phyloP scores from a whole-genome alignment of 495 filamentous ascomycete species.

The Daldinia childiae region DNA sequence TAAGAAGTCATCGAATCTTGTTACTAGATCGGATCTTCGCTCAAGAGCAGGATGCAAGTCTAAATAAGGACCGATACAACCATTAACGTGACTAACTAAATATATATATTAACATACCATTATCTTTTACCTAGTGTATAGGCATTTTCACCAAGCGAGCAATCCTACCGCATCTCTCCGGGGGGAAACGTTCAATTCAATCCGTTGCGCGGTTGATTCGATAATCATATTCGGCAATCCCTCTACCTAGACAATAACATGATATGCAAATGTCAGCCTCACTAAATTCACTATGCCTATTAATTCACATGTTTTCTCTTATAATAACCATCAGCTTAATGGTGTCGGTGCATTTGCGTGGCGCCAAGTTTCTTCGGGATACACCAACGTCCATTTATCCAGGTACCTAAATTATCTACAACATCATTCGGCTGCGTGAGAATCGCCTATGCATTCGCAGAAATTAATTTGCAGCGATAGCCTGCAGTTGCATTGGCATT shows the following conservation, averaged over 20 bases:
- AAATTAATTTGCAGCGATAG: constrained; percentile 27
- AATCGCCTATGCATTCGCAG: constrained; percentile 10
- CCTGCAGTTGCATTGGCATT: constrained; percentile 23
- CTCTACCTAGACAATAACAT: not conserved
- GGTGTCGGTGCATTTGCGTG: not conserved
- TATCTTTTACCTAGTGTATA: not conserved
- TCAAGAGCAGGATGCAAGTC: not conserved
- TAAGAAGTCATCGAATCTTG: too few relatives aligned
- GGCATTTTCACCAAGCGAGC: not conserved
- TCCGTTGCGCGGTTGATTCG: not conserved
- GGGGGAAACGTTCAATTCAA: not conserved
- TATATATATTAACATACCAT: not conserved
- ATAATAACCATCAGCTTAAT: not conserved
- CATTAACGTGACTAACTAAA: too few relatives aligned
- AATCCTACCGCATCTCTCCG: not conserved
- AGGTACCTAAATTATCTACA: constrained; percentile 6
- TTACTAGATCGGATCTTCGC: not conserved
- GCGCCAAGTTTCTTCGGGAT: constrained; percentile 23
- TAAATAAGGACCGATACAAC: too few relatives aligned
- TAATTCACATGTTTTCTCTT: not conserved
- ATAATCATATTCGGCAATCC: not conserved
- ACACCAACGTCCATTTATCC: constrained; percentile 35
- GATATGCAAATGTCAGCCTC: not conserved
- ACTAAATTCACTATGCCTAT: not conserved
- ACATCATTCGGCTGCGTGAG: constrained; percentile 1